phyloP scores from a whole-genome alignment of 1,284 basidiomycete genomes.

The Rhodotorula sp. region DNA sequence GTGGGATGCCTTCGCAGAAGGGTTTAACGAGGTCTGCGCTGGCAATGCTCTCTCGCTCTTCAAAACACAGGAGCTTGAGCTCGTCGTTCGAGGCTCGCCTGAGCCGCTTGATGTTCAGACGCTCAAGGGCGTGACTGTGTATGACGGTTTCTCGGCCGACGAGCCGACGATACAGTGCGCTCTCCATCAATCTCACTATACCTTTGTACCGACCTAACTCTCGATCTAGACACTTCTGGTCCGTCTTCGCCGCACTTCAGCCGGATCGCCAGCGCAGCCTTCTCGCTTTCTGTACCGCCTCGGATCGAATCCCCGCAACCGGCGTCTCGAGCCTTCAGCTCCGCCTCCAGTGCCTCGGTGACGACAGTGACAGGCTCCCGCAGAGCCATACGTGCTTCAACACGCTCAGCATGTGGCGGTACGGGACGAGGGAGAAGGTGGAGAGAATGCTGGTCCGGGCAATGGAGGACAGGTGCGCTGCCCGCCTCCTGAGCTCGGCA shows the following conservation, averaged over 20 bases:
- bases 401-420: conserved; percentile 22
- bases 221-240: conserved; percentile 40
- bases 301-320: conserved; percentile 43
- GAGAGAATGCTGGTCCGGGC: conserved; percentile 17
- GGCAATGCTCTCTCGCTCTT: conserved; percentile 44
- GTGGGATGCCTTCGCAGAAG: conserved; percentile 42
- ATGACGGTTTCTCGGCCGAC: conserved; percentile 38
- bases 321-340: conserved; percentile 26
- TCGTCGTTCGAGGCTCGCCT: conserved; percentile 41
- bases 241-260: conserved; percentile 20
- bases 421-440: conserved; percentile 10
- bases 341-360: conserved; percentile 29
- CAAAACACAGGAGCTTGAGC: conserved; percentile 43
- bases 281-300: conserved; percentile 42
- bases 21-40: conserved; percentile 40
- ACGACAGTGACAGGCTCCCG: conserved; percentile 16
- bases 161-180: conserved; percentile 34
- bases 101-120: conserved; percentile 41
- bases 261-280: conserved; percentile 32
- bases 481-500: too few relatives aligned
- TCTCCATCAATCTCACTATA: background rate
- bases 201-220: background rate
- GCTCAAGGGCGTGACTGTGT: conserved; percentile 33
- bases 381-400: conserved; percentile 33
- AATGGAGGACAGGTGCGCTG: conserved; percentile 28